Evolutionary conservation across 2,329 filamentous ascomycete genomes (phyloP).

Genomic region (Penicillium polonicum): DNA sequence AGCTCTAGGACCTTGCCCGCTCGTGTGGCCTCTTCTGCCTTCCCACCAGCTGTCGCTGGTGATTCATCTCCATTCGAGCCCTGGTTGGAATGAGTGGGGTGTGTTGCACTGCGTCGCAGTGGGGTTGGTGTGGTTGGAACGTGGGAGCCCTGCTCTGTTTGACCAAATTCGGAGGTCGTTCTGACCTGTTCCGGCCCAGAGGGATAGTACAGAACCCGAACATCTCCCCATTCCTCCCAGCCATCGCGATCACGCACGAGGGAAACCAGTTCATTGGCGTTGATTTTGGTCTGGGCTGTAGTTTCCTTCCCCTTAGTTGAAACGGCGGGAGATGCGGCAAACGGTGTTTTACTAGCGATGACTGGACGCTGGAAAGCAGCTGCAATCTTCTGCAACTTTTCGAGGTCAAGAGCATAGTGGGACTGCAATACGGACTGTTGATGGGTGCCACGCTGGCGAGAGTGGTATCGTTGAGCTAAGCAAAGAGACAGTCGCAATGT

Average conservation of each 20-base stretch:
- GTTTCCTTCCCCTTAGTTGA: constrained; percentile 77
- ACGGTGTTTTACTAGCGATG: constrained; percentile 51
- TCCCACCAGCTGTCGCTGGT: constrained; percentile 50
- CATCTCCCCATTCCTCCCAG: constrained; percentile 78
- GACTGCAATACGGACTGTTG: constrained; percentile 74
- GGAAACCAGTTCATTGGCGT: constrained; percentile 80
- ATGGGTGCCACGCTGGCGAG: constrained; percentile 73
- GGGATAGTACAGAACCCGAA: constrained; percentile 77
- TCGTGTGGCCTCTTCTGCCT: constrained; percentile 38
- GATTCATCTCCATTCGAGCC: constrained; percentile 47
- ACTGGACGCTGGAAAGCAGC: constrained; percentile 76
- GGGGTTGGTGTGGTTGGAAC: constrained; percentile 72
- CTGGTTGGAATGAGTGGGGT: constrained; percentile 52
- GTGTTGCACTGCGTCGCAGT: constrained; percentile 65
- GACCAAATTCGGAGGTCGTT: constrained; percentile 30
- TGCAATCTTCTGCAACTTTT: constrained; percentile 80
- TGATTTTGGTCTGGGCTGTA: constrained; percentile 53
- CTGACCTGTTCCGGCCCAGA: constrained; percentile 36
- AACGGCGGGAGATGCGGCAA: constrained; percentile 52
- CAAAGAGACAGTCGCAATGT: constrained; percentile 80
- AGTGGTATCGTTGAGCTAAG: constrained; percentile 88
- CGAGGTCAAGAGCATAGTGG: constrained; percentile 72
- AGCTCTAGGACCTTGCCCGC: constrained; percentile 63
- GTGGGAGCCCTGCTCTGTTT: constrained; percentile 41
- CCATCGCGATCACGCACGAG: constrained; percentile 60